Conservation (phyloP, 2,329 filamentous ascomycete genomes). For the Chrysosporium keratinophilum region DNA sequence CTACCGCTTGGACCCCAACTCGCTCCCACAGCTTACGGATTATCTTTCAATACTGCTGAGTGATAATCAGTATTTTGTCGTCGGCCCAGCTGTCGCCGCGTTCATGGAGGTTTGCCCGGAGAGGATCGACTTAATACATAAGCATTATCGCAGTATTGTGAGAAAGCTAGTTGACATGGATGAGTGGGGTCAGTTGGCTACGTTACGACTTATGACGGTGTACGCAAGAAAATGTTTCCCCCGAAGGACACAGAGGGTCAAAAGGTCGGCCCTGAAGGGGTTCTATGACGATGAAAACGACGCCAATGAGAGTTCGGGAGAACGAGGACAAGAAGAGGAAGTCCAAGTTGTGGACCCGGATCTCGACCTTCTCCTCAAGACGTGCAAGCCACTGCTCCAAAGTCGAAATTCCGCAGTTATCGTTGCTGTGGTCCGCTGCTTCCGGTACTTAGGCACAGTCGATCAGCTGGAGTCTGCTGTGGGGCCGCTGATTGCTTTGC, state of each 20-base stretch:
- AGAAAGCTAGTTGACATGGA: constrained; percentile 97
- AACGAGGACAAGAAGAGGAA: constrained; percentile 40
- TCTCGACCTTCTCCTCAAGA: constrained; percentile 66
- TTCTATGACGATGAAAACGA: constrained; percentile 62
- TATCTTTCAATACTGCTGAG: constrained; percentile 68
- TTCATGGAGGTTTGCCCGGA: constrained; percentile 86
- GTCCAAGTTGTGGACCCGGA: constrained; percentile 63
- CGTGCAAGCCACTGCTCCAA: constrained; percentile 73
- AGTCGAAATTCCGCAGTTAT: constrained; percentile 91
- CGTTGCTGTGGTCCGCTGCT: constrained; percentile 73
- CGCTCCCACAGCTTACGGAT: constrained; percentile 72
- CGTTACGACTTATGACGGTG: constrained; percentile 66
- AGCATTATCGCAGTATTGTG: constrained; percentile 73
- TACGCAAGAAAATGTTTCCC: constrained; percentile 89
- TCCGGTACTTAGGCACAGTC: constrained; percentile 69
- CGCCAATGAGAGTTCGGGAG: constrained; percentile 31
- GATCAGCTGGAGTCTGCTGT: constrained; percentile 66
- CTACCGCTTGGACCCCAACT: constrained; percentile 78
- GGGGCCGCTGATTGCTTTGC: constrained; percentile 73
- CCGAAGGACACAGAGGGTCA: constrained; percentile 49
- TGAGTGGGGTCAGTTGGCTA: constrained; percentile 89
- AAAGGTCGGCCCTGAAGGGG: constrained; percentile 50
- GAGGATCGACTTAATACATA: constrained; percentile 76
- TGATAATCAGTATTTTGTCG: constrained; percentile 94
- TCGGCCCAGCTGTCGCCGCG: constrained; percentile 79